Base-by-base conservation (phyloP, 306 rosid genomes). In the Quercus ilex region DNA sequence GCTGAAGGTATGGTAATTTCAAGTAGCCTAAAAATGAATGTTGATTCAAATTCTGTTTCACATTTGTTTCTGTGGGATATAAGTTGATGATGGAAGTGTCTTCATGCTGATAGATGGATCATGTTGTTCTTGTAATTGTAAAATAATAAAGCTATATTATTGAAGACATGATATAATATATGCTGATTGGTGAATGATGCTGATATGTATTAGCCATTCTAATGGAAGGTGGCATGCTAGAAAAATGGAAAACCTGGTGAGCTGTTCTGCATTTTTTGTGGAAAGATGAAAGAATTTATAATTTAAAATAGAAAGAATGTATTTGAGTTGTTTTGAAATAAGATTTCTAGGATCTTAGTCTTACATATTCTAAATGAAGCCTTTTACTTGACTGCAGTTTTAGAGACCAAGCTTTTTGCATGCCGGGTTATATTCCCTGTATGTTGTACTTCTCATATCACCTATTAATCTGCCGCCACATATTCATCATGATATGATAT, bases 1-100 rank as follows among this genome's bases (percentile, higher is more conserved):
- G 78, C 98, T n/a, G 99, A 96, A 96, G 99, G 99, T 96, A 86
- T 65, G 88, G 14, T 65, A 49, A 69, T 78, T 67, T 77, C 55
- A 58, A 64, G 79, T 63, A 26, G 70, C 77, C 15, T 60, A 69
- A 8, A 67, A 10, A 46, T 69, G 33, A 23, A 46, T 49, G 81
- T 80, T 84, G 70, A 81, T 79, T 83, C 31, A 19, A 19, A 19
- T 56, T 31, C 3, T 26, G 15, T 59, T 78, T 73, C 58, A 17
- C 56, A 55, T 60, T 69, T 78, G 25, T 78, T 74, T 68, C 31
- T 33, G 5, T 28, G 72, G 49, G 56, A 15, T 23, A 31, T 23
- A 31, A 51, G 28, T 46, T 25, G 21, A 28, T 35, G 70, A 64
- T 35, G 8, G 3, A 64, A 26, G 35, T 26, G 19, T 62, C 15